Base-by-base conservation (phyloP, 164 flowering plant genomes). In the Nelumbo lutea region DNA sequence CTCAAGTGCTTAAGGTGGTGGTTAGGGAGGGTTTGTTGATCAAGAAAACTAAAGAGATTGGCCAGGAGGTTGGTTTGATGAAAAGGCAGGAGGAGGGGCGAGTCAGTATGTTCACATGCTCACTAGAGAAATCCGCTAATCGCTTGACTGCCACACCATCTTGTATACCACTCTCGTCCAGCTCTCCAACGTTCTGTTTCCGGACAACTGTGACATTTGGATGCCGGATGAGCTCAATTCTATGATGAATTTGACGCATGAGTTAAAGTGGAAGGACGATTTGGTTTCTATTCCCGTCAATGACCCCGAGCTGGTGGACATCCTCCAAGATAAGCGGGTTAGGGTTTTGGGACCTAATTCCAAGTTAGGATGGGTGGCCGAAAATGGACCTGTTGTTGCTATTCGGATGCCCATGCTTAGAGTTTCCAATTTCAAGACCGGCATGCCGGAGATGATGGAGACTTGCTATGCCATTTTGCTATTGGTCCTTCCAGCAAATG, bases 401-500 rank as follows among this genome's bases (percentile, higher is more conserved):
- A 69, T 81, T 9, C 64, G 76, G 63, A 52, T 81, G 74, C 81
- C 82, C 15, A 56, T 76, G 72, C 77, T 78, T 9, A 61, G 69
- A 46, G 76, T 73, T 42, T 69, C 74, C 2, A 78, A 76, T 65
- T 81, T 81, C 58, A 67, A 74, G 53, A 68, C 76, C 27, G 76
- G 76, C 6, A 74, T 72, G 11, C 78, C 72, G 2, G 76, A 81
- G 71, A 11, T 62, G 42, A 42, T 73, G 9, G 69, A 76, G 50
- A 52, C 64, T 2, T 56, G 69, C 59, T 72, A 78, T 60, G 78
- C 75, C 1, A 46, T 81, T 0, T 65, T 81, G 40, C 79, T 81
- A n/a, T 62, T 81, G 69, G 76, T 81, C 40, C 73, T 78, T 40
- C 80, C 78, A 0, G 51, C 8, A 9, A 70, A 59, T 44, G 56